These are phyloP conservation scores for Elongisporangium prolatum DNA, from an alignment of 352 stramenopile species.

Conservation along the genomic window DNA sequence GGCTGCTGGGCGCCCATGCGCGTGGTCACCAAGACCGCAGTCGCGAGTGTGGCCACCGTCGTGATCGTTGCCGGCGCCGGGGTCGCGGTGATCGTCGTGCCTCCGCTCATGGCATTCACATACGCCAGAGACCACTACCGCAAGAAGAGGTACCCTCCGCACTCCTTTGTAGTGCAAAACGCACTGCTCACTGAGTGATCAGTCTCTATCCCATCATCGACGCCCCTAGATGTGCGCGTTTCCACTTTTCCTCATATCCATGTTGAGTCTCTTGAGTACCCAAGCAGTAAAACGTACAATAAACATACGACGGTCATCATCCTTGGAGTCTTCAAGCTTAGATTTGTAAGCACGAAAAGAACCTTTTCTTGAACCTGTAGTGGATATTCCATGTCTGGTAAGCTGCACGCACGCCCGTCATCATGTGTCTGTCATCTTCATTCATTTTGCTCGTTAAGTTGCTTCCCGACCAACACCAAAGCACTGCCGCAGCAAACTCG, in stretches of 20 bases:
- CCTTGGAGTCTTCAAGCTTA: background rate
- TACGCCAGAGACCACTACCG: constrained; percentile 45
- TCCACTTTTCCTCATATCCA: background rate
- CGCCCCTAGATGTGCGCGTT: background rate
- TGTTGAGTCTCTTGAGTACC: background rate
- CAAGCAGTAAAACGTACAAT: constrained; percentile 2
- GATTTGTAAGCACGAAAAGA: background rate
- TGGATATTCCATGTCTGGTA: background rate
- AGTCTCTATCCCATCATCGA: background rate
- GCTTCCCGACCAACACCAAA: background rate
- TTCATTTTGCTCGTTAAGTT: background rate
- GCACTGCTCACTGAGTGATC: background rate
- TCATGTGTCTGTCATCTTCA: background rate
- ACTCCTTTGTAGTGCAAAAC: constrained; percentile 28
- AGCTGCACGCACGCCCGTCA: background rate
- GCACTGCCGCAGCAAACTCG: background rate
- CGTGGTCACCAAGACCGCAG: constrained; percentile 61
- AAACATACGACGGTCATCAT: constrained; percentile 3
- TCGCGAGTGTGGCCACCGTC: constrained; percentile 45
- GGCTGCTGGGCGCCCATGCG: constrained; percentile 63
- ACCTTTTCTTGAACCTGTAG: background rate
- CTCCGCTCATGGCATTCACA: constrained; percentile 60
- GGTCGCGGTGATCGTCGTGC: constrained; percentile 62
- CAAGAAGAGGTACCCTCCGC: constrained; percentile 28
- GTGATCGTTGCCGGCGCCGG: constrained; percentile 49